Base-by-base conservation (phyloP, 108 stramenopile genomes). In the Pseudonitzschia multistriata region DNA sequence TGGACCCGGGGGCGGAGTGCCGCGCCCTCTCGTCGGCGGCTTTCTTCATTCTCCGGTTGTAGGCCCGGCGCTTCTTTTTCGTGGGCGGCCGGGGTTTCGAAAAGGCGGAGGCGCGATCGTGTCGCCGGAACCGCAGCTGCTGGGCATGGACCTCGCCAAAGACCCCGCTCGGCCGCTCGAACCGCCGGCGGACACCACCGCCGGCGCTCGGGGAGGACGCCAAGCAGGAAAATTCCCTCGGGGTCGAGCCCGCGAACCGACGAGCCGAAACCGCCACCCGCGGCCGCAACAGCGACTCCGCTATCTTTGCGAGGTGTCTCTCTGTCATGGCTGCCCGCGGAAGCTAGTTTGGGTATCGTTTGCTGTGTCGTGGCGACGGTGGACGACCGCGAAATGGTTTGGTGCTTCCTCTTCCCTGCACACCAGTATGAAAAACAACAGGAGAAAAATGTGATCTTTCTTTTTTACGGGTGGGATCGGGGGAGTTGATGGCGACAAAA, bases 1-100 rank as follows among this genome's bases (percentile, higher is more conserved):
- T 84, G 66, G 79, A 81, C 15, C 85, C 85, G 14, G 89, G 92
- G 7, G 71, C 59, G 30, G 81, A 67, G 54, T 93, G 89, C 50
- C 85, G 87, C 1, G 62, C 79, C 50, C 65, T 61, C 37, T 69
- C 49, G 40, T 65, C 69, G 19, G 70, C 50, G 11, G 37, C 71
- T 36, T 59, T 29, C 61, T 75, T 72, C 49, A 74, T 68, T 40
- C 81, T 67, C 11, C 81, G 81, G 65, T 90, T 81, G 64, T 88
- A 90, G 1, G 28, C 63, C 52, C 87, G 86, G 11, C 70, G 67
- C 69, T 89, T 83, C 50, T 88, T 89, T 42, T 74, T 83, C 25
- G 88, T 87, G 27, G 87, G 82, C 5, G 81, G 84, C 2, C 89
- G 88, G 15, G 73, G 62, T 65, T 87, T 78, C 61, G 47, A 42